Evolutionary conservation across 441 rosid species (phyloP).

Genomic region (Eutrema salsugineum): DNA sequence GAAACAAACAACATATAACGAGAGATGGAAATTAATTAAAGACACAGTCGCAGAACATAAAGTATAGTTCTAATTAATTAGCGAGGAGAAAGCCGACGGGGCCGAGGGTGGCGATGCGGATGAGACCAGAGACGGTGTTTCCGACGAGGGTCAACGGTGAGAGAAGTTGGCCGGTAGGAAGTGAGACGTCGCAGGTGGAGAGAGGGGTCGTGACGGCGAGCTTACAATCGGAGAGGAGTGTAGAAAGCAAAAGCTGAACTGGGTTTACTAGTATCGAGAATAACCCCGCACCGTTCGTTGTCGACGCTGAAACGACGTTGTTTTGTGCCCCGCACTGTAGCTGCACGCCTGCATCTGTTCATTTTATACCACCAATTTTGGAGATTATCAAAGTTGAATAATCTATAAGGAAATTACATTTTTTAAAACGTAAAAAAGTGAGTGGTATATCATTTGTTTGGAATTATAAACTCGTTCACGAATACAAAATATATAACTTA

Average conservation of each 20-base stretch:
- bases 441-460: too few relatives aligned
- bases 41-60: not conserved
- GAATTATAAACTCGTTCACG: not conserved
- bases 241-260: constrained; percentile 10
- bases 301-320: constrained; percentile 22
- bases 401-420: not conserved
- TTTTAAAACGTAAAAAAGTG: not conserved
- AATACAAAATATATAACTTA: not conserved
- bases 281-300: constrained; percentile 11
- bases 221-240: constrained; percentile 15
- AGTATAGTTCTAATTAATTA: not conserved
- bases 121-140: constrained; percentile 4
- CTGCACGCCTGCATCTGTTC: constrained; percentile 31
- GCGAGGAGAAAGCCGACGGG: constrained; percentile 18
- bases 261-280: constrained; percentile 15
- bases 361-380: not conserved
- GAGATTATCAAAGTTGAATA: not conserved
- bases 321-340: constrained; percentile 31
- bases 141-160: constrained; percentile 21
- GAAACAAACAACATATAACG: constrained; percentile 11
- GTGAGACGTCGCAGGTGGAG: constrained; percentile 25
- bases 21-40: not conserved
- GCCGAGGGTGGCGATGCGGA: constrained; percentile 1
- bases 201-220: constrained; percentile 29
- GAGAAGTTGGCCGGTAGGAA: constrained; percentile 25